Percentiles rank a stretch among this genome's conserved stretches.
phyloP scores from a whole-genome alignment of 2,329 filamentous ascomycete species.

The Colletotrichum tabaci region DNA sequence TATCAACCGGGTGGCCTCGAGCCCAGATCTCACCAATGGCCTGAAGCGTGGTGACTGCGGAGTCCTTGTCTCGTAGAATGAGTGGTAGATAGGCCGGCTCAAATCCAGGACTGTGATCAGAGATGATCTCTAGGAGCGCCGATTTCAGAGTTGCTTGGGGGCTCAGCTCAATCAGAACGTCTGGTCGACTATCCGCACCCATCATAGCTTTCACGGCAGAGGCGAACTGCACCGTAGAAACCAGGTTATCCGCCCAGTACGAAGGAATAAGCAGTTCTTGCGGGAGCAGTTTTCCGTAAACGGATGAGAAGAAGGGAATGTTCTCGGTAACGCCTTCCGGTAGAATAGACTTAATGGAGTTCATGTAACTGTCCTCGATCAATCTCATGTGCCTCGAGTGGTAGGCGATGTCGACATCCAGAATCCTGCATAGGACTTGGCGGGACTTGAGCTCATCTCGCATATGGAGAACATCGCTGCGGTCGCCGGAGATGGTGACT shows the following conservation, averaged over 20 bases:
- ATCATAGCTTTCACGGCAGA: slow-evolving; percentile 56
- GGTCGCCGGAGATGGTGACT: slow-evolving; percentile 60
- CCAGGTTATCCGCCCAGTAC: slow-evolving; percentile 65
- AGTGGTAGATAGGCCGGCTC: slow-evolving; percentile 47
- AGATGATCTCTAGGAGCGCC: slow-evolving; percentile 55
- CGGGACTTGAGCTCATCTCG: slow-evolving; percentile 50
- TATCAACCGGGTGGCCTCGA: slow-evolving; percentile 50
- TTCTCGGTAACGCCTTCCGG: slow-evolving; percentile 24
- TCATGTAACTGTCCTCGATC: slow-evolving; percentile 55
- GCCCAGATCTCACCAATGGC: slow-evolving; percentile 56
- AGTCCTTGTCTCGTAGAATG: slow-evolving; percentile 48
- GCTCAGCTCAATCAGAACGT: slow-evolving; percentile 59
- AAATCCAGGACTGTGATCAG: slow-evolving; percentile 31
- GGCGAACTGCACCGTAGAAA: slow-evolving; percentile 60
- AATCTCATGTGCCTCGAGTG: slow-evolving; percentile 62
- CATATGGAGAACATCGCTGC: slow-evolving; percentile 50
- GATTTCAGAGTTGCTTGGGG: slow-evolving; percentile 55
- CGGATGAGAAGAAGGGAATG: slow-evolving; percentile 58
- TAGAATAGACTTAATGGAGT: slow-evolving; percentile 46
- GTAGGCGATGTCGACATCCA: slow-evolving; percentile 59
- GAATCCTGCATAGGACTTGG: slow-evolving; percentile 52
- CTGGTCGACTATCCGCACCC: slow-evolving; percentile 48
- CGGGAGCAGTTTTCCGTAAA: slow-evolving; percentile 49
- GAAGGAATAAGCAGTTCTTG: not conserved
- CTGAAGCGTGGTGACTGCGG: slow-evolving; percentile 48